phyloP scores from a whole-genome alignment of 73 alveolate genomes.

The Paramecium pentaurelia region DNA sequence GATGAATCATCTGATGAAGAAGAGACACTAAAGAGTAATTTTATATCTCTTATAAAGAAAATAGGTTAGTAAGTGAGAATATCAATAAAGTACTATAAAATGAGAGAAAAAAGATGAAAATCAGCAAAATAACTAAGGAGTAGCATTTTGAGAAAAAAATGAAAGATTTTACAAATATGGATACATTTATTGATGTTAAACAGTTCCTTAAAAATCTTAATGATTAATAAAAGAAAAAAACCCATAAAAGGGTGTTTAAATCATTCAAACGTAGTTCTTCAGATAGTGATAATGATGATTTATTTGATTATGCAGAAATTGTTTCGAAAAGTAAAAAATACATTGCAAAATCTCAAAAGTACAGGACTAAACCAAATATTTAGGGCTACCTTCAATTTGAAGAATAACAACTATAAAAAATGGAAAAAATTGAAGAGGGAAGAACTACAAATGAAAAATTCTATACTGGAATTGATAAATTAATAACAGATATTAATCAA shows the following conservation, averaged over 20 bases:
- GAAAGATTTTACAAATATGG: constrained; percentile 25
- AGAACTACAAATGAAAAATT: not conserved
- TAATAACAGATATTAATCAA: not conserved
- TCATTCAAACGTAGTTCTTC: not conserved
- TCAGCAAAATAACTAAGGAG: not conserved
- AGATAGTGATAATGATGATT: not conserved
- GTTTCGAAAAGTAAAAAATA: constrained; percentile 9
- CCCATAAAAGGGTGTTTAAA: not conserved
- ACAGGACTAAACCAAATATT: not conserved
- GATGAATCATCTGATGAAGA: constrained; percentile 3
- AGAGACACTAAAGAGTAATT: not conserved
- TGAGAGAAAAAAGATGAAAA: constrained; percentile 21
- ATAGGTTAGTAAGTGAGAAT: not conserved
- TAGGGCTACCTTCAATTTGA: not conserved
- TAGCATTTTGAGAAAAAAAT: not conserved
- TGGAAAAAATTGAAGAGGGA: not conserved
- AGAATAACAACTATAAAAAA: not conserved
- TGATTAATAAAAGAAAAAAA: not conserved
- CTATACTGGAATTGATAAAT: constrained; percentile 15
- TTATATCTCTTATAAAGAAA: not conserved
- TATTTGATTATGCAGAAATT: constrained; percentile 35
- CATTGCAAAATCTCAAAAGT: not conserved
- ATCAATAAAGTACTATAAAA: not conserved
- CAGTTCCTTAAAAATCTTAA: not conserved
- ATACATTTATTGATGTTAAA: constrained; percentile 37